Conservation (phyloP, 306 rosid species). For the Cucumis melo region DNA sequence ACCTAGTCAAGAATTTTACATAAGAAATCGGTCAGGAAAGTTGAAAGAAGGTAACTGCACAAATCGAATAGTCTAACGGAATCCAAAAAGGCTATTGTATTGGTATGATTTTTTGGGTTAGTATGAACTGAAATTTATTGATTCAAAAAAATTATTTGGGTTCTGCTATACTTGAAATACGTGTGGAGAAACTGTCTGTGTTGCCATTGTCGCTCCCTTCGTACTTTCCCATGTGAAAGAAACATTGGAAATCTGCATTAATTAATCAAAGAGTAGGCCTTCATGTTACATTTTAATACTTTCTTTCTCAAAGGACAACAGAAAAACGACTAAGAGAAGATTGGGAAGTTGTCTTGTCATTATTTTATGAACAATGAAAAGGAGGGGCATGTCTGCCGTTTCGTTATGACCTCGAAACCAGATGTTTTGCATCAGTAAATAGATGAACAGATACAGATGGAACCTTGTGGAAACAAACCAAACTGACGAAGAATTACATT, state of each 20-base stretch:
- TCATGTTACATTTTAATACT: neutral
- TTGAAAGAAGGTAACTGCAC: neutral
- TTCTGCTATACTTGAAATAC: neutral
- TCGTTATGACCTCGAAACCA: neutral
- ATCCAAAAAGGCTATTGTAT: neutral
- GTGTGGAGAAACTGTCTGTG: neutral
- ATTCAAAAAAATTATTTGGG: neutral
- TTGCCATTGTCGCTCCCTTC: neutral
- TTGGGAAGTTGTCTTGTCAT: neutral
- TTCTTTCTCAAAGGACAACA: neutral
- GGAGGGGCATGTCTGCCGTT: neutral
- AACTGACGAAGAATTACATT: neutral
- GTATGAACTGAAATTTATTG: neutral
- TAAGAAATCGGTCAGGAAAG: neutral
- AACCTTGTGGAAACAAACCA: neutral
- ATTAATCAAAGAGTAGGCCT: neutral
- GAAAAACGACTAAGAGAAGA: neutral
- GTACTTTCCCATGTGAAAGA: neutral
- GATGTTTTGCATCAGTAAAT: neutral
- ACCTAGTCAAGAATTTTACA: neutral
- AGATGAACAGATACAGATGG: neutral
- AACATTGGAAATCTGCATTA: neutral
- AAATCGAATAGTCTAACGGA: neutral
- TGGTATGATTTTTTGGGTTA: neutral
- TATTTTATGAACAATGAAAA: neutral